Base-by-base conservation (phyloP, 2,329 filamentous ascomycete genomes). In the Pseudopyrenochaeta lycopersici region DNA sequence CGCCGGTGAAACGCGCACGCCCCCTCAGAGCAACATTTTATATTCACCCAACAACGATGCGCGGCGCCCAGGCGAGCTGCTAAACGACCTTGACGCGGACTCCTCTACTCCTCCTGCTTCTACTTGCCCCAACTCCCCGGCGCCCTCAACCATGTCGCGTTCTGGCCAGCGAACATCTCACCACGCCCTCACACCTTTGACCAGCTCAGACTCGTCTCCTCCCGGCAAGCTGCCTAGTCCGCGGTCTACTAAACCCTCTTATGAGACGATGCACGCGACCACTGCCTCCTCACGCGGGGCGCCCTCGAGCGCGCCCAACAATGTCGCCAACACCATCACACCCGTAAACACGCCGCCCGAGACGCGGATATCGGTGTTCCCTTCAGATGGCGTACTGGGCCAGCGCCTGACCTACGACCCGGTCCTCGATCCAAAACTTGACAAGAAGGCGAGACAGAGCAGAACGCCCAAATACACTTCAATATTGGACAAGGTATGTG, bases 21-120 rank as follows among this genome's bases (percentile, higher is more conserved):
- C 52, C 47, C 35, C 60, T 32, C 52, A 55, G 47, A 65, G 58
- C 31, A 60, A 50, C 52, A 64, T 46, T 45, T 58, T 57, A 53
- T 54, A 50, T 57, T 67, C 64, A 53, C 62, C 61, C 38, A 50
- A 56, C 52, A 62, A 71, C 62, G 38, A 76, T 73, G 72, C 68
- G 63, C 66, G 43, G 58, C 66, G 66, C 54, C 58, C 60, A 47
- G 86, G 85, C 74, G 89, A 92, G 68, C 83, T 88, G 47, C 82
- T 89, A 69, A 89, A 88, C 74, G 88, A 86, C 58, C 83, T 88
- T 64, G 88, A 86, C 67, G 92, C 90, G 45, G 85, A 88, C 51
- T 91, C 87, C 77, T 92, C 90, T 52, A 54, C 58, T 21, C 42
- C 58, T 21, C 42, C 46, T 83, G 70, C 52, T 82, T 84, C 52